Evolutionary conservation across 2,329 filamentous ascomycete species (phyloP).

Genomic region (Trichoderma breve): DNA sequence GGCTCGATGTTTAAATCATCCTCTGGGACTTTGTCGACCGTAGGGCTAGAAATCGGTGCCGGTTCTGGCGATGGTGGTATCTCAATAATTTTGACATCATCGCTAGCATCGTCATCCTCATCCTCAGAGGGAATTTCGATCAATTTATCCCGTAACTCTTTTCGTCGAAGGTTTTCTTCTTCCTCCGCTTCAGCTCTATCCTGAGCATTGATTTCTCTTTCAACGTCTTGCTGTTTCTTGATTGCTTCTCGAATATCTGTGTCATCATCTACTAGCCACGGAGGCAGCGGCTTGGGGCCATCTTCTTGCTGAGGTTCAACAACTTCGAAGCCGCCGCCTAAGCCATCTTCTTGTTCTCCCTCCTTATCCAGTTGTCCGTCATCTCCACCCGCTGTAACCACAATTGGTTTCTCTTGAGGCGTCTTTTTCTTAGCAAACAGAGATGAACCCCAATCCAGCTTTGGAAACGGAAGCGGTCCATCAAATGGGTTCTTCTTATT

Average conservation of each 20-base stretch:
- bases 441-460: conserved; percentile 67
- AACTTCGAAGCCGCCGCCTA: conserved; percentile 65
- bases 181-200: conserved; percentile 57
- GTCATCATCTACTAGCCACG: conserved; percentile 68
- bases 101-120: conserved; percentile 55
- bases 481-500: conserved; percentile 64
- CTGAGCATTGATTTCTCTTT: conserved; percentile 62
- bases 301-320: conserved; percentile 44
- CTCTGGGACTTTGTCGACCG: conserved; percentile 19
- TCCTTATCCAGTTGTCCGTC: conserved; percentile 23
- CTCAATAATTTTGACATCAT: conserved; percentile 58
- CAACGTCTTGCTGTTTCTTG: conserved; percentile 55
- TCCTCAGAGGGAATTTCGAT: conserved; percentile 64
- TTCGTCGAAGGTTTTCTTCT: conserved; percentile 48
- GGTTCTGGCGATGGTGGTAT: conserved; percentile 36
- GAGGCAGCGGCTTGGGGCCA: conserved; percentile 63
- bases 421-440: conserved; percentile 49
- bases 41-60: background rate
- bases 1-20: background rate
- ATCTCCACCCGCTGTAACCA: conserved; percentile 23
- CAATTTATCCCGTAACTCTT: conserved; percentile 47
- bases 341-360: conserved; percentile 44
- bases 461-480: conserved; percentile 88
- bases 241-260: conserved; percentile 65
- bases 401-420: conserved; percentile 26